Conservation (phyloP, 163 green algal species). For the Chlamydomonas reinhardtii region DNA sequence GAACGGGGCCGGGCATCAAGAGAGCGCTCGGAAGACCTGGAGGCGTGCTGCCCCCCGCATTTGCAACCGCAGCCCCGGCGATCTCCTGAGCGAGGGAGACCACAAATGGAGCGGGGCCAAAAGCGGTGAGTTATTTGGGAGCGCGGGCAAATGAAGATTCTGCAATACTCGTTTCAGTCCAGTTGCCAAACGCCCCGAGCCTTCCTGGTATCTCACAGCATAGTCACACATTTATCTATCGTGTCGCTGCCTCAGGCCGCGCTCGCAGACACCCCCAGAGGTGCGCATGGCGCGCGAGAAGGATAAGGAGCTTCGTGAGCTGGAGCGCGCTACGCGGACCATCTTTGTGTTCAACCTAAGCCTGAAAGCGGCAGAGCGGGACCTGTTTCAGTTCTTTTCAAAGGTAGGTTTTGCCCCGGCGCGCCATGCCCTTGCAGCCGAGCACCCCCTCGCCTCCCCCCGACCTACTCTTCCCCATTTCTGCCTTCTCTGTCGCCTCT, state of each 20-base stretch:
- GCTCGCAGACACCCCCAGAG: not conserved
- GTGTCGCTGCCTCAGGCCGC: not conserved
- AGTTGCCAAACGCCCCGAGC: conserved; percentile 65
- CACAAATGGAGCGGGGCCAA: not conserved
- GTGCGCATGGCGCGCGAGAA: conserved; percentile 13
- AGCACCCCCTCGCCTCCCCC: too few relatives aligned
- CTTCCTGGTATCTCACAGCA: too few relatives aligned
- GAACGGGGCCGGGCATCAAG: not conserved
- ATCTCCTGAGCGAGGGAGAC: not conserved
- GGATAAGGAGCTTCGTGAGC: conserved; percentile 51
- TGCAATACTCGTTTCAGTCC: not conserved
- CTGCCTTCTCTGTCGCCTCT: not conserved
- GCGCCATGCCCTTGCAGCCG: too few relatives aligned
- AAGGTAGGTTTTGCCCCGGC: not conserved
- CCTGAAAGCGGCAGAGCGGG: conserved; percentile 88
- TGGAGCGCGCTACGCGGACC: conserved; percentile 90
- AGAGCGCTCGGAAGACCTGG: not conserved
- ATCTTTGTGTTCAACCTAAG: conserved; percentile 94
- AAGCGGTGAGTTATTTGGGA: not conserved
- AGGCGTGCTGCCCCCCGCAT: not conserved
- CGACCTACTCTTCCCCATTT: too few relatives aligned
- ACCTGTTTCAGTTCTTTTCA: conserved; percentile 83
- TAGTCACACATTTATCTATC: not conserved
- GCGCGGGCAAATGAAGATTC: not conserved
- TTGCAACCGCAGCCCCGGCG: not conserved